phyloP scores from a whole-genome alignment of 306 rosid genomes.

The Prunus armeniaca region DNA sequence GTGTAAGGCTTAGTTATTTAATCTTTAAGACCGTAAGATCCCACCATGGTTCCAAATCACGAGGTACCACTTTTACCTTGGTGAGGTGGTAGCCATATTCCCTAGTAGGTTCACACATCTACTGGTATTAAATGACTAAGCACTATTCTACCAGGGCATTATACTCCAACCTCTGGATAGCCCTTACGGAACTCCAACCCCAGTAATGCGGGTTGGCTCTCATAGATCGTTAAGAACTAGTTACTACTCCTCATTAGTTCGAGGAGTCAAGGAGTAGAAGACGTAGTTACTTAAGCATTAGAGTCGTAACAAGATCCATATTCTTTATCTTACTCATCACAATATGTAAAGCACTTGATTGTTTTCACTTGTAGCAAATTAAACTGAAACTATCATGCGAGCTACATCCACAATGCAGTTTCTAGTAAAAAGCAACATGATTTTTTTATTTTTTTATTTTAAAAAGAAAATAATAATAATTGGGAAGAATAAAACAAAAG shows the following conservation, averaged over 20 bases:
- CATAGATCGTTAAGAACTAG: not conserved
- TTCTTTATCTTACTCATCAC: not conserved
- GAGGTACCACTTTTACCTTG: not conserved
- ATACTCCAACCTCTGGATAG: not conserved
- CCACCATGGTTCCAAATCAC: not conserved
- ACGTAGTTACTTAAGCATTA: not conserved
- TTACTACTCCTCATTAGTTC: not conserved
- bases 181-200: not conserved
- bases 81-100: not conserved
- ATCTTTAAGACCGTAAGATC: not conserved
- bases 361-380: not conserved
- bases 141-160: not conserved
- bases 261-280: not conserved
- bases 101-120: not conserved
- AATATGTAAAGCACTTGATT: not conserved
- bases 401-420: not conserved
- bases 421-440: no score
- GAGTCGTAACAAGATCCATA: not conserved
- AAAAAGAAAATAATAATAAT: no score
- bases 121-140: not conserved
- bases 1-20: not conserved
- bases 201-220: not conserved
- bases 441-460: no score
- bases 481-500: no score
- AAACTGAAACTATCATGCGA: not conserved